These are phyloP conservation scores for Sclerotinia subarctica DNA, from an alignment of 2,329 filamentous ascomycete genomes.

Conservation along the genomic window DNA sequence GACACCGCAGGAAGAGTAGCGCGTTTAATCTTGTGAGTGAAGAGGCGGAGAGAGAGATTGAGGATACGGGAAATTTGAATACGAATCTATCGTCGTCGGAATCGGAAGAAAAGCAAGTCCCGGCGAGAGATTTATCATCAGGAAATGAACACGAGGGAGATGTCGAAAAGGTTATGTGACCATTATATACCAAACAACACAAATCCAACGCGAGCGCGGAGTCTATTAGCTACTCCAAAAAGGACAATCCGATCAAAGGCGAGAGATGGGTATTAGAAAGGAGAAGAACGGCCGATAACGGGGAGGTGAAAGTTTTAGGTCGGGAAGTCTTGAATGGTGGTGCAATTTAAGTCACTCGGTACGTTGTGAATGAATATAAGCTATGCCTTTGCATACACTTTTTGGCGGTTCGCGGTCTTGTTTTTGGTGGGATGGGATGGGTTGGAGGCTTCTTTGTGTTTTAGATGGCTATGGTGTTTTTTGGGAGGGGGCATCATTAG, in stretches of 20 bases:
- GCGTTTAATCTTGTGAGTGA: conserved; percentile 20
- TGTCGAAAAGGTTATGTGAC: conserved; percentile 27
- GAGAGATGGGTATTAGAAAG: conserved; percentile 69
- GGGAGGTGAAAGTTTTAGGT: conserved; percentile 62
- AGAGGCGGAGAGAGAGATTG: conserved; percentile 25
- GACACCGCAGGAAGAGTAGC: conserved; percentile 16
- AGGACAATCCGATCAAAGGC: conserved; percentile 54
- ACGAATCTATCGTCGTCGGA: background rate
- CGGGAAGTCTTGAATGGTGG: conserved; percentile 48
- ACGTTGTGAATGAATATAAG: background rate
- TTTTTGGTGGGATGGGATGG: background rate
- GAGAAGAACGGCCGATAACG: conserved; percentile 61
- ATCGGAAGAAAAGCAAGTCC: conserved; percentile 16
- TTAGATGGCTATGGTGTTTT: background rate
- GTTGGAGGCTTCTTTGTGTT: background rate
- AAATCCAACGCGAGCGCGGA: conserved; percentile 58
- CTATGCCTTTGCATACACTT: conserved; percentile 1
- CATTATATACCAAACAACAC: conserved; percentile 39
- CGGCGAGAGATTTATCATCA: background rate
- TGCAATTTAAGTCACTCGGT: conserved; percentile 3
- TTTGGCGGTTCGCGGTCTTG: background rate
- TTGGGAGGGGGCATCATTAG: too few relatives aligned
- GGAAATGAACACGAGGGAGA: conserved; percentile 30
- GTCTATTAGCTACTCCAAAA: conserved; percentile 65
- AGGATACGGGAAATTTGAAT: background rate